A percentile compares a stretch with the other conserved stretches of the same genome.
phyloP scores from a whole-genome alignment of 129 eudicot genomes.

The Flaveria robusta region DNA sequence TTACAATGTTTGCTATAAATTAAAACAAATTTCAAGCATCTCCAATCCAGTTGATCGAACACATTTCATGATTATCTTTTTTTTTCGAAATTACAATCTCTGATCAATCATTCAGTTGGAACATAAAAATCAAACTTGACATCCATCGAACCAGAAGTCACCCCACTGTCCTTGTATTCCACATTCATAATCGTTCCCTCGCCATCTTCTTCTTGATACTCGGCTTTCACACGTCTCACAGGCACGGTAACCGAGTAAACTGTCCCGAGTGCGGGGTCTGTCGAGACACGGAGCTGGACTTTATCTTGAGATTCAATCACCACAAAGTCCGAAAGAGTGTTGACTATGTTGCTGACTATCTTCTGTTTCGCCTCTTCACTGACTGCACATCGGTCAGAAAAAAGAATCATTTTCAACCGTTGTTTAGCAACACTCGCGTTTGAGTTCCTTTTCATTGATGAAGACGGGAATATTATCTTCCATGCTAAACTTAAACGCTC shows the following conservation, averaged over 20 bases:
- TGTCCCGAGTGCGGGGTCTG: conserved; percentile 74
- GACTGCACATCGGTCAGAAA: conserved; percentile 90
- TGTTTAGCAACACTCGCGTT: conserved; percentile 89
- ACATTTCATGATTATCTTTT: background rate
- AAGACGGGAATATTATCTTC: conserved; percentile 81
- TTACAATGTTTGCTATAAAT: background rate
- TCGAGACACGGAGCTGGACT: conserved; percentile 77
- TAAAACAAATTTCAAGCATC: conserved; percentile 12
- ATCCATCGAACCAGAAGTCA: conserved; percentile 74
- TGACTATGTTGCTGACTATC: conserved; percentile 75
- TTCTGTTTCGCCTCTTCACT: conserved; percentile 87
- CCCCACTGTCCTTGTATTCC: conserved; percentile 78
- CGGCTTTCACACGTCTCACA: conserved; percentile 72
- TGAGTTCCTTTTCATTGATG: conserved; percentile 48
- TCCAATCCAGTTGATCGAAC: conserved; percentile 1
- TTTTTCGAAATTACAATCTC: background rate
- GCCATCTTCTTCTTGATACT: conserved; percentile 72
- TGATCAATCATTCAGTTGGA: conserved; percentile 47
- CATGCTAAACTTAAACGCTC: conserved; percentile 82
- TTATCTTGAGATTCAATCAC: conserved; percentile 92
- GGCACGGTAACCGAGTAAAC: conserved; percentile 85
- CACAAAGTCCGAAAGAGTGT: conserved; percentile 71
- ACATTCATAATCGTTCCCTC: conserved; percentile 57
- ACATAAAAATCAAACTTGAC: conserved; percentile 83
- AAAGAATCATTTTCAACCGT: conserved; percentile 82